Evolutionary conservation across 1,139 yeast species (phyloP), one percentile per base, ranked within the genome.

Genomic region (Lodderomyces beijingensis): DNA sequence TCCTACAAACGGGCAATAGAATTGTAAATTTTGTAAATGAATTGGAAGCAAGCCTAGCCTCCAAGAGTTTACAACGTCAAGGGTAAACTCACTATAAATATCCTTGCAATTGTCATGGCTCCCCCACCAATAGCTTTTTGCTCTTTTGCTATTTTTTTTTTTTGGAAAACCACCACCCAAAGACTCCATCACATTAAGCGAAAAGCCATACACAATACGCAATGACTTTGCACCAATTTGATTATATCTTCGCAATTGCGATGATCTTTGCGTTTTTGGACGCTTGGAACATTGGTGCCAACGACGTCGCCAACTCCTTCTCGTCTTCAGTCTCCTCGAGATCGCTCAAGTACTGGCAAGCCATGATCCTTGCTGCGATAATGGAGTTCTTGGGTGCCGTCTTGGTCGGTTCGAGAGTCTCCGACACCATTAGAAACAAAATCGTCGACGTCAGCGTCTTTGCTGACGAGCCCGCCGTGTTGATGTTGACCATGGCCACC

Each of bases 241-340:
- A 78, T 51, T 79, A 79, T 50, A 65, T 79, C 49, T 74, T 79
- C 49, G 86, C 83, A 3, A 69, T 78, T 40, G 76, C 77, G 32
- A 71, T 79, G 72, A 59, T 80, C 40, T 80, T 81, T 58, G 88
- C 86, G 43, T 79, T 79, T 64, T 64, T 80, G 47, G 88, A 80
- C 57, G 89, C 89, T n/a, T 82, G 78, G 72, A 79, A 79, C 53
- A 82, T 80, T 47, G 91, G 91, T 35, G 91, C 91, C 28, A 82
- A 82, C 51, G 91, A 82, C 65, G 88, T 81, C 38, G 84, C 91
- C 23, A 82, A 82, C 61, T 81, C 89, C 3, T 82, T 79, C 51
- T 83, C 89, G 1, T 78, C 88, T 2, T 76, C 85, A 3, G 77
- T 80, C 15, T 77, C 88, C 4, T 79, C 89, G 9, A 62, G 84